phyloP scores from a whole-genome alignment of 305 asterid genomes.

The Plantago rigida region DNA sequence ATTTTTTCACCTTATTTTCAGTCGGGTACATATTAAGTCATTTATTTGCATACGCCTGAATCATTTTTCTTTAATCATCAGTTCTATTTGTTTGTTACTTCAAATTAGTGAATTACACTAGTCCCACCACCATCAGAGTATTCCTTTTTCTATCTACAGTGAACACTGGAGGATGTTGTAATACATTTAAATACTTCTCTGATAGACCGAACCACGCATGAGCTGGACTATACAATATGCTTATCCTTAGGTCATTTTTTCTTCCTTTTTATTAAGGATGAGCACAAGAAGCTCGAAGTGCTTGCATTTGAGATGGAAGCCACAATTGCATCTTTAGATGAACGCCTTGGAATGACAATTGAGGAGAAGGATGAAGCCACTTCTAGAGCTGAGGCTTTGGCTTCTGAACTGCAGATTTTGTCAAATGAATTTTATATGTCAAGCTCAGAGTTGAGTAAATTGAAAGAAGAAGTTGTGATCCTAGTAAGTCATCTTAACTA shows the following conservation, averaged over 20 bases:
- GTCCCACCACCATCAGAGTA: background rate
- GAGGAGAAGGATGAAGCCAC: conserved; percentile 50
- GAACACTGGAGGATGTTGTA: conserved; percentile 2
- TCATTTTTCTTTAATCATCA: background rate
- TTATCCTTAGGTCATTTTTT: conserved; percentile 5
- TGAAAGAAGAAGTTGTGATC: conserved; percentile 57
- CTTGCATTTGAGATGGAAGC: conserved; percentile 91
- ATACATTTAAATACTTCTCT: conserved; percentile 3
- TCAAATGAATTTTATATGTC: conserved; percentile 49
- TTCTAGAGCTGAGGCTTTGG: conserved; percentile 61
- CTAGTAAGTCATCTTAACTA: conserved; percentile 48
- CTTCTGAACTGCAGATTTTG: conserved; percentile 46
- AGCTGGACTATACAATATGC: background rate
- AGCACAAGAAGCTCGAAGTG: conserved; percentile 70
- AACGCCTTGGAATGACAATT: conserved; percentile 43
- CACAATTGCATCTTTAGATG: conserved; percentile 68
- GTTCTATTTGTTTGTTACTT: too few relatives aligned
- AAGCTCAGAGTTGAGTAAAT: conserved; percentile 40
- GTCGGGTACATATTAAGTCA: background rate
- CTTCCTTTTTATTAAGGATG: conserved; percentile 45
- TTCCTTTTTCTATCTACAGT: background rate
- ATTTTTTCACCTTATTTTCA: background rate
- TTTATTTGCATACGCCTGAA: conserved; percentile 1
- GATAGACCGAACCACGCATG: background rate
- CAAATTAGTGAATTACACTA: background rate